These are phyloP conservation scores for Melastoma malabathricum DNA, from an alignment of 345 rosid genomes.

Conservation along the genomic window DNA sequence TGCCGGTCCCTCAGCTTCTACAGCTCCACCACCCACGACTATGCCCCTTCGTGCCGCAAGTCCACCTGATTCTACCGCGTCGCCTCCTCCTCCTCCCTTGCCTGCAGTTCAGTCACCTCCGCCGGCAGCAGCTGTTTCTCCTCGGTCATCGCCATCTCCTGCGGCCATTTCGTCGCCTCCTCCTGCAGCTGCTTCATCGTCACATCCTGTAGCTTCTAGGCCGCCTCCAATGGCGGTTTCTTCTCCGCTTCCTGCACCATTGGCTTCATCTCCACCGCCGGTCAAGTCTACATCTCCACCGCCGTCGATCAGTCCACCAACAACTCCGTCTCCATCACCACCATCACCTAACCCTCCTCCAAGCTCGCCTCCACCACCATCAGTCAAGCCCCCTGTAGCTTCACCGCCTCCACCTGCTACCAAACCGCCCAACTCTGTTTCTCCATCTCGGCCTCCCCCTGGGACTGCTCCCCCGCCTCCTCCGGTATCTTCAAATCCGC, in stretches of 20 bases:
- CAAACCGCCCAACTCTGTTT: constrained; percentile 8
- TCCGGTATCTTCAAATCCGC: constrained; percentile 14
- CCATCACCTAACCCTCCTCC: constrained; percentile 6
- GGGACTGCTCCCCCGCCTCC: constrained; percentile 3
- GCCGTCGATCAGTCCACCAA: no score
- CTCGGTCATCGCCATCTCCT: no score
- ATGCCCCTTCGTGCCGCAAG: constrained; percentile 14
- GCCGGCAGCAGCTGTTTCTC: background rate
- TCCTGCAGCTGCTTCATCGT: no score
- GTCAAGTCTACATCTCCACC: no score
- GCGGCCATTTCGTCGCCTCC: no score
- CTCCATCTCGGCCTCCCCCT: constrained; percentile 7
- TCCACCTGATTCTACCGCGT: constrained; percentile 18
- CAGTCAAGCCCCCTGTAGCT: no score
- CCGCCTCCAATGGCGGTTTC: no score
- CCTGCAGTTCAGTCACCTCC: constrained; percentile 18
- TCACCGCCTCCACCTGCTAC: constrained; percentile 6
- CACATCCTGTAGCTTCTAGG: no score
- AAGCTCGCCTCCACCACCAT: constrained; percentile 9
- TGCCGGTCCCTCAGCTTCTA: constrained; percentile 1
- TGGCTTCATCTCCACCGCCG: no score
- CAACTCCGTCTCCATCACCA: no score
- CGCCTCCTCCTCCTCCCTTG: constrained; percentile 13
- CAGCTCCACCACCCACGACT: constrained; percentile 14
- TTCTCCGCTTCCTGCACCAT: no score